Evolutionary conservation across 177 flowering plant species (phyloP).

Genomic region (Telopea speciosissima): DNA sequence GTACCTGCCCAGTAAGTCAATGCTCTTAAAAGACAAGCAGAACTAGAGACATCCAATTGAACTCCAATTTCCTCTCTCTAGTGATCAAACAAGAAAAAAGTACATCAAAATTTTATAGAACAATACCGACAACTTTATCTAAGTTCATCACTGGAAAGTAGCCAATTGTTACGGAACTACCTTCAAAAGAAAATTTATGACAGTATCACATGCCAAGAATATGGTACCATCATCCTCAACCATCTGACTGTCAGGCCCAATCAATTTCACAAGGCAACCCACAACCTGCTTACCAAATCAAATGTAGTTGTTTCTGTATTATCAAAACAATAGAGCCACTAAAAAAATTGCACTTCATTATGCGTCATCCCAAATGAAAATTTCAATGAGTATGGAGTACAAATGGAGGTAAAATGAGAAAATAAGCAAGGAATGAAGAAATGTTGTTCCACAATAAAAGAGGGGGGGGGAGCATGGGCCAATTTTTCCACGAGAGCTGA

Average conservation of each 20-base stretch:
- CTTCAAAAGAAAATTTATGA: conserved; percentile 73
- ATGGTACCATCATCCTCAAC: conserved; percentile 45
- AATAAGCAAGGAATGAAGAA: background rate
- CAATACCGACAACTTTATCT: background rate
- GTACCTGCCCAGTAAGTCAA: conserved; percentile 69
- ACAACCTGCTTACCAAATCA: conserved; percentile 43
- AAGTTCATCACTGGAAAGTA: background rate
- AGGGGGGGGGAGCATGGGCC: too few species aligned
- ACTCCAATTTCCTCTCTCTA: conserved; percentile 50
- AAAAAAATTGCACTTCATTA: background rate
- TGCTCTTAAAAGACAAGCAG: conserved; percentile 50
- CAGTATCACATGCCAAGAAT: conserved; percentile 82
- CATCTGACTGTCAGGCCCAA: conserved; percentile 21
- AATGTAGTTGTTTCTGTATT: background rate
- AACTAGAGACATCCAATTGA: conserved; percentile 33
- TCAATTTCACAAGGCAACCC: conserved; percentile 54
- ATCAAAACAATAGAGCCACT: background rate
- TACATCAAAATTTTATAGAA: background rate
- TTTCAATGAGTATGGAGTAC: background rate
- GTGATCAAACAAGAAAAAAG: conserved; percentile 9
- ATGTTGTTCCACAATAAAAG: too few species aligned
- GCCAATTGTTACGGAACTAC: conserved; percentile 20
- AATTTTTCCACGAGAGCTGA: too few species aligned
- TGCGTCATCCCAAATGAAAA: background rate
- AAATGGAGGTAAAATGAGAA: background rate